phyloP scores from a whole-genome alignment of 2,329 filamentous ascomycete genomes.

The Cytospora chrysosperma region DNA sequence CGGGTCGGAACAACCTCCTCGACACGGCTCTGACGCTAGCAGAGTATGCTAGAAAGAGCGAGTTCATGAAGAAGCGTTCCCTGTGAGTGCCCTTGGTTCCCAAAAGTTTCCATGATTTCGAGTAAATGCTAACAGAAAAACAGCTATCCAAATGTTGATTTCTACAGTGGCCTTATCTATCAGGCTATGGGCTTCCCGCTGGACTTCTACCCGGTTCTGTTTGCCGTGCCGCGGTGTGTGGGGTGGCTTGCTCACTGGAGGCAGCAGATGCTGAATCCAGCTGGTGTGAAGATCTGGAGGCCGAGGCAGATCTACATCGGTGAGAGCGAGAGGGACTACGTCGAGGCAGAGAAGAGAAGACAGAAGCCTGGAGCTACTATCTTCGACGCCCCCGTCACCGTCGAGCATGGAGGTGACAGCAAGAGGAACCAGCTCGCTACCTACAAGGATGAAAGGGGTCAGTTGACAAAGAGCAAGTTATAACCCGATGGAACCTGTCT shows the following conservation, averaged over 20 bases:
- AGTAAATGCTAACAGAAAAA: not conserved
- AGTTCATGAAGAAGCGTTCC: conserved; percentile 49
- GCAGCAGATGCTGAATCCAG: conserved; percentile 46
- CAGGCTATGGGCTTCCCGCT: conserved; percentile 54
- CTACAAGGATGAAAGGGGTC: conserved; percentile 39
- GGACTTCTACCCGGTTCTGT: conserved; percentile 52
- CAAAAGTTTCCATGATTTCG: not conserved
- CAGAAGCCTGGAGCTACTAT: conserved; percentile 33
- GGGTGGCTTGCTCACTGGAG: conserved; percentile 54
- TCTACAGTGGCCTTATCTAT: conserved; percentile 52
- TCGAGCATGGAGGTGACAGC: conserved; percentile 43
- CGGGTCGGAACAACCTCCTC: conserved; percentile 50
- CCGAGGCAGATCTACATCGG: conserved; percentile 50
- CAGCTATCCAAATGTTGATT: conserved; percentile 50
- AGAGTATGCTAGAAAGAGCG: conserved; percentile 44
- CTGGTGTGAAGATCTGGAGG: conserved; percentile 51
- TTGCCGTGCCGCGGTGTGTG: conserved; percentile 50
- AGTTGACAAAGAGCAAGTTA: conserved; percentile 32
- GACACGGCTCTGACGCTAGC: conserved; percentile 48
- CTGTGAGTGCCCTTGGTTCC: conserved; percentile 28
- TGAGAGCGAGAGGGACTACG: conserved; percentile 43
- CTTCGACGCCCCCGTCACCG: conserved; percentile 38
- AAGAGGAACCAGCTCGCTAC: conserved; percentile 42
- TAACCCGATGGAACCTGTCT: conserved; percentile 14
- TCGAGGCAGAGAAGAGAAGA: conserved; percentile 37